phyloP scores from a whole-genome alignment of 2,329 filamentous ascomycete species.

The Coniella vitis region DNA sequence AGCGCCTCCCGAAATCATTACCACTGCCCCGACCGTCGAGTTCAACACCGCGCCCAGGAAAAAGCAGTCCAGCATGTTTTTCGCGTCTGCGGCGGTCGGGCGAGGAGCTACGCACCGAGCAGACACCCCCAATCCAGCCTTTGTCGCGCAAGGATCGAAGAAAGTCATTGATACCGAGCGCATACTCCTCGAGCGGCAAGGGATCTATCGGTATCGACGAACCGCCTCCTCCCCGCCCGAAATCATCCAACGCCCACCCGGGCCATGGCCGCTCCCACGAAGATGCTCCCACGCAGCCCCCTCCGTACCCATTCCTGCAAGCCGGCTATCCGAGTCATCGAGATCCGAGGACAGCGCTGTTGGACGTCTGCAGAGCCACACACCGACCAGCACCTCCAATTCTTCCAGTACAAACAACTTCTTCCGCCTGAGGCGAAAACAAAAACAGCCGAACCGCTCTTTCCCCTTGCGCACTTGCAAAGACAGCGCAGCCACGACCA shows the following conservation, averaged over 20 bases:
- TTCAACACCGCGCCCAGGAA: conserved; percentile 47
- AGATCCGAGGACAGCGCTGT: conserved; percentile 78
- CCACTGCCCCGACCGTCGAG: conserved; percentile 76
- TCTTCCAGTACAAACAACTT: conserved; percentile 60
- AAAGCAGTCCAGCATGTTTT: conserved; percentile 47
- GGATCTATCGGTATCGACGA: conserved; percentile 56
- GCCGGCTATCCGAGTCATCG: conserved; percentile 76
- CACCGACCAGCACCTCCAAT: conserved; percentile 54
- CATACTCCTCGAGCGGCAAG: conserved; percentile 31
- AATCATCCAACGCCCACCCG: conserved; percentile 32
- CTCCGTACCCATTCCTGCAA: conserved; percentile 57
- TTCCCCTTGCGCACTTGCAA: conserved; percentile 80
- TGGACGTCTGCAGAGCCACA: conserved; percentile 50
- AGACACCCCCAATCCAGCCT: conserved; percentile 19
- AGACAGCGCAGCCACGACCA: conserved; percentile 52
- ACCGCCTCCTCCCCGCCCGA: conserved; percentile 49
- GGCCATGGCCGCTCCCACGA: conserved; percentile 39
- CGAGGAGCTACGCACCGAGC: conserved; percentile 36
- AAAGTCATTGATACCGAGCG: conserved; percentile 30
- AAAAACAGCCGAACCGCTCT: conserved; percentile 69
- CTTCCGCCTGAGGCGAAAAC: conserved; percentile 73
- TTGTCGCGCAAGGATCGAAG: conserved; percentile 35
- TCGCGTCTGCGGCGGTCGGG: conserved; percentile 46
- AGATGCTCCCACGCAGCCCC: conserved; percentile 26
- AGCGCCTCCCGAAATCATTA: conserved; percentile 71